A percentile compares a stretch with the other conserved stretches of the same genome.
Evolutionary conservation across 139 green algal genomes (phyloP).

Genomic region (Axilococcus clingmanii): DNA sequence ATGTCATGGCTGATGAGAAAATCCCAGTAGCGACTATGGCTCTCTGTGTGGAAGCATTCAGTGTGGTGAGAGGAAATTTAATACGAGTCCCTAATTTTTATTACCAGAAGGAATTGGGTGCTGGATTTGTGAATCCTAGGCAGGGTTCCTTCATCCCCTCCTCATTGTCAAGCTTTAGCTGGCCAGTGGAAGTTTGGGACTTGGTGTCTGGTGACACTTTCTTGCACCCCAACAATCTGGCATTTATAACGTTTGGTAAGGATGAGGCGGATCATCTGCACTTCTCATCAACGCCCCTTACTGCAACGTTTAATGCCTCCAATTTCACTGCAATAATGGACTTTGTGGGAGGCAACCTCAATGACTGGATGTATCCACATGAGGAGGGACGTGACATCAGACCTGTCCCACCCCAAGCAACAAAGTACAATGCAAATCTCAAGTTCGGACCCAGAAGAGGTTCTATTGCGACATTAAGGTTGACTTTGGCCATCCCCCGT

Average conservation of each 20-base stretch:
- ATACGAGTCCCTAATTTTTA: slow-evolving; percentile 15
- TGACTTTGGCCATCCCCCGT: slow-evolving; percentile 25
- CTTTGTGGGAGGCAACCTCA: slow-evolving; percentile 34
- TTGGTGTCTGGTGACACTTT: slow-evolving; percentile 6
- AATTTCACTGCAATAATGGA: slow-evolving; percentile 34
- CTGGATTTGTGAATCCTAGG: neutral
- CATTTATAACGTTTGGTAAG: slow-evolving; percentile 4
- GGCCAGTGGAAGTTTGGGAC: slow-evolving; percentile 22
- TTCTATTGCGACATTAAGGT: slow-evolving; percentile 20
- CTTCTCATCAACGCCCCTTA: slow-evolving; percentile 19
- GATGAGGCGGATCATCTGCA: slow-evolving; percentile 24
- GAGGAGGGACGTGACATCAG: neutral
- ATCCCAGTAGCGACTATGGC: slow-evolving; percentile 1
- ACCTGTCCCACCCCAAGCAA: neutral
- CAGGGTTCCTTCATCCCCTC: slow-evolving; percentile 11
- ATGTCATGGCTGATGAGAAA: slow-evolving; percentile 1
- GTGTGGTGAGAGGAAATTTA: slow-evolving; percentile 4
- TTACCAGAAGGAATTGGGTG: slow-evolving; percentile 1
- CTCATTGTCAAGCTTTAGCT: slow-evolving; percentile 17
- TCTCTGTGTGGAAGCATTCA: slow-evolving; percentile 10
- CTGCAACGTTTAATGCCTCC: slow-evolving; percentile 19
- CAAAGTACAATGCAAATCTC: slow-evolving; percentile 29
- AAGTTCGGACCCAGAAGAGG: slow-evolving; percentile 29
- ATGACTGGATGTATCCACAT: slow-evolving; percentile 3
- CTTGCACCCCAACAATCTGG: neutral